Percentiles rank a stretch among this genome's conserved stretches.
Conservation (phyloP, 805 yeast genomes). For the Grigorovia jiainica region DNA sequence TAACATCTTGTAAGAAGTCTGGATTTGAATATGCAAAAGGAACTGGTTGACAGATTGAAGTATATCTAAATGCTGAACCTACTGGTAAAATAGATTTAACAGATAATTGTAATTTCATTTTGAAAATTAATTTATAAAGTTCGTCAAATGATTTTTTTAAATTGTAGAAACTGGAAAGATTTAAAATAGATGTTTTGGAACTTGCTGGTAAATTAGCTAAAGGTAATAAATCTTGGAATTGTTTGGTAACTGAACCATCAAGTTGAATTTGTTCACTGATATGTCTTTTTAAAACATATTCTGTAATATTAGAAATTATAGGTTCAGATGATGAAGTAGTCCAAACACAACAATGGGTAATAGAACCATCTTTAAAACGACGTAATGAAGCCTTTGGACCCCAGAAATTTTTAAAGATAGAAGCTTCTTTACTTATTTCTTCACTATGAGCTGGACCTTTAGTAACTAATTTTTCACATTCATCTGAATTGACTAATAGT, state of each 20-base stretch:
- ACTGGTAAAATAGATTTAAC: constrained; percentile 66
- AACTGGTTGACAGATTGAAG: constrained; percentile 70
- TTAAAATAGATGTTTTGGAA: constrained; percentile 40
- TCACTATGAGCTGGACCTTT: constrained; percentile 71
- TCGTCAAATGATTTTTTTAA: constrained; percentile 48
- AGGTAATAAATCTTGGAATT: constrained; percentile 47
- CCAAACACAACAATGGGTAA: constrained; percentile 91
- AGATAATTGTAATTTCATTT: constrained; percentile 56
- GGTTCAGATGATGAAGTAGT: constrained; percentile 45
- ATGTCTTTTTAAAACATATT: constrained; percentile 56
- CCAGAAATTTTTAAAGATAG: constrained; percentile 78
- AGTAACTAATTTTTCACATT: constrained; percentile 72
- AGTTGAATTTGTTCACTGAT: constrained; percentile 35
- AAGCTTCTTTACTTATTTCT: constrained; percentile 43
- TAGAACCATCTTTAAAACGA: constrained; percentile 86
- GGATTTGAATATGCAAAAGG: constrained; percentile 71
- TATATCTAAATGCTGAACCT: constrained; percentile 63
- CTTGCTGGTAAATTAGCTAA: constrained; percentile 51
- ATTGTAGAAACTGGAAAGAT: constrained; percentile 34
- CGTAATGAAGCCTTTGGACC: constrained; percentile 77
- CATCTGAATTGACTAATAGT: constrained; percentile 56
- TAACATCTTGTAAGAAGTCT: constrained; percentile 69
- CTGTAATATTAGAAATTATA: constrained; percentile 53
- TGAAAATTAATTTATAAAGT: constrained; percentile 42
- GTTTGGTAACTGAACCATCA: constrained; percentile 28